A percentile compares a stretch with the other conserved stretches of the same genome.
Conservation (phyloP, 1,284 basidiomycete genomes). For the Austroboletus novae-zelandiae region DNA sequence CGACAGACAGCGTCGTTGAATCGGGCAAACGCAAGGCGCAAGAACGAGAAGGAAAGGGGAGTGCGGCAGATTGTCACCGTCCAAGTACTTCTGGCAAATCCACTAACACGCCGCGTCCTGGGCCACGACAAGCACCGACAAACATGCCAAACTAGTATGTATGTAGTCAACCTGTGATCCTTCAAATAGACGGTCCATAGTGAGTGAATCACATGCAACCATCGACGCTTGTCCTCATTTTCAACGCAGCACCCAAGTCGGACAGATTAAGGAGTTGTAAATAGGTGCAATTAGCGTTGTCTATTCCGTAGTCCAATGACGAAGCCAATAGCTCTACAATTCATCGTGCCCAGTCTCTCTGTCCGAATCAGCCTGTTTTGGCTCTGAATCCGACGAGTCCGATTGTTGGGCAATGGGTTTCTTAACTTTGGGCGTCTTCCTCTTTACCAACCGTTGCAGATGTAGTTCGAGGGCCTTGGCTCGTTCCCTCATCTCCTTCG, state of each 20-base stretch:
- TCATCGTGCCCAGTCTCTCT: slow-evolving; percentile 28
- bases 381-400: slow-evolving; percentile 18
- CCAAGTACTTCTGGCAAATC: background rate
- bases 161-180: no score
- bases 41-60: background rate
- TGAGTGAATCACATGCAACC: background rate
- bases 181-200: no score
- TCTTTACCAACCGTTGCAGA: slow-evolving; percentile 63
- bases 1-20: slow-evolving; percentile 1
- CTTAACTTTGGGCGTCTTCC: slow-evolving; percentile 60
- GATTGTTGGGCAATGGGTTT: slow-evolving; percentile 28
- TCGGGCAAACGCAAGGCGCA: background rate
- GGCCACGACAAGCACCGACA: background rate
- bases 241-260: no score
- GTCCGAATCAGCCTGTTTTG: slow-evolving; percentile 14
- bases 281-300: no score
- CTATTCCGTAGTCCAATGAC: background rate
- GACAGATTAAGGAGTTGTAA: no score
- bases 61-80: background rate
- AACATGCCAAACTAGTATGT: background rate
- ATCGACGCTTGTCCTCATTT: background rate
- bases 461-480: slow-evolving; percentile 78
- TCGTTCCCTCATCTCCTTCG: slow-evolving; percentile 77
- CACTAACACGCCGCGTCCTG: background rate
- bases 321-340: slow-evolving; percentile 17